Evolutionary conservation across 2,329 filamentous ascomycete species (phyloP), one percentile per base, ranked within the genome.

Genomic region (Microsporum ferrugineum): DNA sequence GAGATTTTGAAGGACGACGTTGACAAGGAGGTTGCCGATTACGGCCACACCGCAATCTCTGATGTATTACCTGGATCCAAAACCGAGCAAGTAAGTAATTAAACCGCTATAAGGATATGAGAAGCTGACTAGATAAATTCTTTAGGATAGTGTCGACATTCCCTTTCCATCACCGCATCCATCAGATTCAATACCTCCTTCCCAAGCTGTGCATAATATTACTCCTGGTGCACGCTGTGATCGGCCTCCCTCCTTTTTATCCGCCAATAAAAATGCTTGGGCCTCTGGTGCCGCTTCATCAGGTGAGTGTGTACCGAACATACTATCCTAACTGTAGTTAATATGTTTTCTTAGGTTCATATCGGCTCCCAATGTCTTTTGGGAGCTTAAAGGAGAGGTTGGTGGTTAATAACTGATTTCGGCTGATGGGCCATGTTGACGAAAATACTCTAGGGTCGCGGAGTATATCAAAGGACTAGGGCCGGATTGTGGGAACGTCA

Each of bases 361-460:
- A 58, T 14, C 49, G 31, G 1, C 60, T 63, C 27, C 60, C 62
- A 5, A 36, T 58, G 34, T 17, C 34, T 3, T 63, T 60, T 23
- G 60, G 41, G 14, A 33, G 58, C 12, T 23, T 62, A 1, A 62
- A 34, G 41, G 59, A 63, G 45, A 61, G 49, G 62, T 63, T 55
- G 12, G 41, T 39, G n/a, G 29, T 5, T 17, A 57, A 12, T 31
- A 5, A 29, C 7, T 57, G 29, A n/a, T 3, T 41, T 23, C 10
- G 38, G 5, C n/a, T n/a, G 34, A 41, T n/a, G 27, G 10, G 8
- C 23, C 14, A 12, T 39, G 29, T 17, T 57, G 12, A 43, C 47
- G 53, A 47, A 60, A 8, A 1, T 3, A 17, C 6, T 47, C 34
- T 31, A 63, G 62, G 36, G 53, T 59, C 23, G 45, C 36, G 31